phyloP scores from a whole-genome alignment of 495 filamentous ascomycete genomes.

The Cercophora scortea region DNA sequence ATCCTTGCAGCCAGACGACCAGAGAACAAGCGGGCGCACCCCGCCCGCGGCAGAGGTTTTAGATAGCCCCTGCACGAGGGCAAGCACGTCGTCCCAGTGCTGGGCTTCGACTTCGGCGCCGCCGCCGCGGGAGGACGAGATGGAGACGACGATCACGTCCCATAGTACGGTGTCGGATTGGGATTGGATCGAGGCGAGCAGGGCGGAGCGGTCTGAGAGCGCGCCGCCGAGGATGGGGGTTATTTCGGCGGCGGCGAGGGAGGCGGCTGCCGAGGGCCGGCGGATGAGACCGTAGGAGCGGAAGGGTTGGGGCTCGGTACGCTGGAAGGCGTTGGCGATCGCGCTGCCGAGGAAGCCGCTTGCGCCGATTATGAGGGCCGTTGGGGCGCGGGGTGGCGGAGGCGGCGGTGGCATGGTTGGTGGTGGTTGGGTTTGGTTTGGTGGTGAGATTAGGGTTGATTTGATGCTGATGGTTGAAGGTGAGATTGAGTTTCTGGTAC shows the following conservation, averaged over 20 bases:
- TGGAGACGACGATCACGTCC: constrained; percentile 7
- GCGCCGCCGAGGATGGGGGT: background rate
- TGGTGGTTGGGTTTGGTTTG: too few relatives aligned
- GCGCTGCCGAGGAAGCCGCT: constrained; percentile 5
- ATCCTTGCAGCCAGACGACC: constrained; percentile 37
- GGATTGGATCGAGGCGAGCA: background rate
- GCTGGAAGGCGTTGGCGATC: constrained; percentile 2
- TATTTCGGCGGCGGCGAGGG: constrained; percentile 1
- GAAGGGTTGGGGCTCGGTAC: background rate
- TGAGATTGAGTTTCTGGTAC: too few relatives aligned
- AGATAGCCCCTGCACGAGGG: background rate
- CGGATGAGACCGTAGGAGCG: constrained; percentile 4
- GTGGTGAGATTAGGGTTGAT: too few relatives aligned
- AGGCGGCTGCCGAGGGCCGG: background rate
- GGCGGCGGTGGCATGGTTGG: too few relatives aligned
- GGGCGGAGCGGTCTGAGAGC: too few relatives aligned
- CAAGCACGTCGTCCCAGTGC: constrained; percentile 3
- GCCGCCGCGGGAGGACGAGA: background rate
- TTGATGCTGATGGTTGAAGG: too few relatives aligned
- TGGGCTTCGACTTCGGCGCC: background rate
- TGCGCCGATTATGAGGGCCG: constrained; percentile 4
- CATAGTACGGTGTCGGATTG: background rate
- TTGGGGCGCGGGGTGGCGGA: too few relatives aligned
- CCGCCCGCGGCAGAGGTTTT: background rate
- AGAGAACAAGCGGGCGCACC: constrained; percentile 27